Conservation (phyloP, 495 filamentous ascomycete genomes). For the Amphirosellinia nigrospora region DNA sequence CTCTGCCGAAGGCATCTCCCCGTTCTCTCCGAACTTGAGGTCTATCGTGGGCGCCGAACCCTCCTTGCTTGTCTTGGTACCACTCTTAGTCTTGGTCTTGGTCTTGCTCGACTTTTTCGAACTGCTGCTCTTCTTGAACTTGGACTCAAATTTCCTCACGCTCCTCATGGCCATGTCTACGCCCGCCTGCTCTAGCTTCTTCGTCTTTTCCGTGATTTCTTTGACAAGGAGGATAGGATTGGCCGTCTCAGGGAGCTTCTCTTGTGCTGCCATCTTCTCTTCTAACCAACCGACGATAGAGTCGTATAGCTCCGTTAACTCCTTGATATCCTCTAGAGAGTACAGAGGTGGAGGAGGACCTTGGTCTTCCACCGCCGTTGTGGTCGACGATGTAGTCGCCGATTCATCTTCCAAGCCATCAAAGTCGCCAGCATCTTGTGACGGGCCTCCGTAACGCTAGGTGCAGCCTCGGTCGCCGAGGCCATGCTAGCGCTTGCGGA, state of each 20-base stretch:
- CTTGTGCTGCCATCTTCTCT: conserved; percentile 68
- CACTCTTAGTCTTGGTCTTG: conserved; percentile 55
- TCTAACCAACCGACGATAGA: conserved; percentile 68
- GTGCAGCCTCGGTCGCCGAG: conserved; percentile 47
- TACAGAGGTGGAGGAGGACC: conserved; percentile 61
- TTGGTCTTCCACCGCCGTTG: conserved; percentile 45
- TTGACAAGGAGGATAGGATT: conserved; percentile 72
- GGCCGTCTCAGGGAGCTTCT: conserved; percentile 68
- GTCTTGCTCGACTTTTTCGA: conserved; percentile 57
- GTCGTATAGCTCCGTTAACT: conserved; percentile 55
- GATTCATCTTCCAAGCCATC: conserved; percentile 68
- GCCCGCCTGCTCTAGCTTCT: conserved; percentile 68
- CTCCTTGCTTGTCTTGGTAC: conserved; percentile 48
- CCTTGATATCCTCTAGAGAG: conserved; percentile 65
- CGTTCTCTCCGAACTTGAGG: conserved; percentile 46
- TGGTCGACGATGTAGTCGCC: conserved; percentile 47
- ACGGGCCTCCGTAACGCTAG: conserved; percentile 48
- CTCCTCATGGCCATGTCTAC: conserved; percentile 75
- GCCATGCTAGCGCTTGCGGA: conserved; percentile 49
- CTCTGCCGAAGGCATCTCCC: conserved; percentile 49
- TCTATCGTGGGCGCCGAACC: conserved; percentile 45
- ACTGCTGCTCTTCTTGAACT: conserved; percentile 56
- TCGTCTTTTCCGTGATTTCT: conserved; percentile 66
- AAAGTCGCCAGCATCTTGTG: conserved; percentile 54
- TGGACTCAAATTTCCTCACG: conserved; percentile 62